phyloP scores from a whole-genome alignment of 768 basidiomycete genomes.

The Suillus subluteus region DNA sequence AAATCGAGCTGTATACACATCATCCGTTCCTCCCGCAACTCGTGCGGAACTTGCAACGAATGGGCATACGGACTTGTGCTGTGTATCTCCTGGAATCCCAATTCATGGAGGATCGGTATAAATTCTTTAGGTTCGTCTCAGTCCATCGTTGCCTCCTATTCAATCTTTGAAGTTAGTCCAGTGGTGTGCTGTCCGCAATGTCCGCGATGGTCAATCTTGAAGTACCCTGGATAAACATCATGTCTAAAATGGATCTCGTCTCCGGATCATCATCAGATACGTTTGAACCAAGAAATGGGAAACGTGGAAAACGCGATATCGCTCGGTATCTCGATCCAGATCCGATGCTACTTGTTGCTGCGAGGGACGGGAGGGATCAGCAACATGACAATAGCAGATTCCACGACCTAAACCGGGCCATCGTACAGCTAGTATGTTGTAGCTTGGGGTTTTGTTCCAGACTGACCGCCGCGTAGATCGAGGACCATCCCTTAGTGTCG shows the following conservation, averaged over 20 bases:
- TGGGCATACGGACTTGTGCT: slow-evolving; percentile 87
- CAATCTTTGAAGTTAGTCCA: slow-evolving; percentile 30
- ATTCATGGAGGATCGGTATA: slow-evolving; percentile 99
- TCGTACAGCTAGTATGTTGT: slow-evolving; percentile 84
- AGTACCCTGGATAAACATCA: slow-evolving; percentile 95
- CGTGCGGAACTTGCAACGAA: slow-evolving; percentile 69
- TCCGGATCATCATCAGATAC: slow-evolving; percentile 43
- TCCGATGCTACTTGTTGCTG: slow-evolving; percentile 77
- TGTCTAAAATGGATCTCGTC: slow-evolving; percentile 99
- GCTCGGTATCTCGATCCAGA: slow-evolving; percentile 97
- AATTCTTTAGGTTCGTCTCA: slow-evolving; percentile 82
- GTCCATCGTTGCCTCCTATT: slow-evolving; percentile 5
- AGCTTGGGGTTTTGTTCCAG: not conserved
- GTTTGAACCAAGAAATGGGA: slow-evolving; percentile 69
- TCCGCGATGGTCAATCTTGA: slow-evolving; percentile 98
- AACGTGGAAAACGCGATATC: slow-evolving; percentile 76
- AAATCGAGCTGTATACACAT: slow-evolving; percentile 98
- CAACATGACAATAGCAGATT: slow-evolving; percentile 78
- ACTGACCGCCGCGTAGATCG: slow-evolving; percentile 63
- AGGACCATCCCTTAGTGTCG: slow-evolving; percentile 96
- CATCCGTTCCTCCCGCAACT: slow-evolving; percentile 95
- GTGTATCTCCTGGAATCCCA: slow-evolving; percentile 96
- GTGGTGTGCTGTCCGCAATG: slow-evolving; percentile 97
- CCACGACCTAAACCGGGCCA: slow-evolving; percentile 91
- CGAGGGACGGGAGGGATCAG: slow-evolving; percentile 50